Percentiles rank a stretch among this genome's conserved stretches.
Evolutionary conservation across 1,284 basidiomycete species (phyloP).

Genomic region (Sanguinoderma infundibulare): DNA sequence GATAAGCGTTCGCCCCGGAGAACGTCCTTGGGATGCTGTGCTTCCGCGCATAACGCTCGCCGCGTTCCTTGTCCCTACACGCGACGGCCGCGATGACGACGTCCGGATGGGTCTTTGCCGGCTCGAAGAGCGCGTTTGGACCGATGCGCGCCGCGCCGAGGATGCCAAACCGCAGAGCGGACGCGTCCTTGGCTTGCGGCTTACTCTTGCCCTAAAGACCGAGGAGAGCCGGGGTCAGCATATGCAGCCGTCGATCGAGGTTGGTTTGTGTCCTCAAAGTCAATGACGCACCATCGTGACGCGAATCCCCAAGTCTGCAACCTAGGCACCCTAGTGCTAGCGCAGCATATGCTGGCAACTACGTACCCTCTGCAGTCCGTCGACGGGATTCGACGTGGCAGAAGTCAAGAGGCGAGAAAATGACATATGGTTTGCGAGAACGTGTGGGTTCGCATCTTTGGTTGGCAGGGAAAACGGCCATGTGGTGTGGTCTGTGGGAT

Average conservation of each 20-base stretch:
- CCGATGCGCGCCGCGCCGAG: constrained; percentile 71
- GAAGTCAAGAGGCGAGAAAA: neutral
- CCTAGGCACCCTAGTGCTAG: neutral
- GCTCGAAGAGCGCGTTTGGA: constrained; percentile 56
- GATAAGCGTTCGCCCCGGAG: constrained; percentile 54
- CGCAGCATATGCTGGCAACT: neutral
- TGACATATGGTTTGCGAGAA: neutral
- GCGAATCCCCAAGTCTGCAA: neutral
- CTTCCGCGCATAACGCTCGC: constrained; percentile 58
- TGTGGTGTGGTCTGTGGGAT: neutral
- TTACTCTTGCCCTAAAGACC: neutral
- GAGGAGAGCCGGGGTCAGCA: neutral
- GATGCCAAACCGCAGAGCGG: constrained; percentile 57
- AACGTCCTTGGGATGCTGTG: constrained; percentile 60
- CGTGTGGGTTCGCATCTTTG: neutral
- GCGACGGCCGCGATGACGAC: constrained; percentile 65
- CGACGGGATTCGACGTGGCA: neutral
- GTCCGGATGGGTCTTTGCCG: constrained; percentile 61
- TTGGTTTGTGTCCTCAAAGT: neutral
- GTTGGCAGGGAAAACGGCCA: neutral
- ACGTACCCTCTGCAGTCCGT: neutral
- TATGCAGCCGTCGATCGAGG: neutral
- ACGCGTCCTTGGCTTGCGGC: no score
- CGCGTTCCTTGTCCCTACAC: constrained; percentile 57
- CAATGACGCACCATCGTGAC: neutral